Base-by-base conservation (phyloP, 148 eudicot genomes). In the Spergularia bocconei region DNA sequence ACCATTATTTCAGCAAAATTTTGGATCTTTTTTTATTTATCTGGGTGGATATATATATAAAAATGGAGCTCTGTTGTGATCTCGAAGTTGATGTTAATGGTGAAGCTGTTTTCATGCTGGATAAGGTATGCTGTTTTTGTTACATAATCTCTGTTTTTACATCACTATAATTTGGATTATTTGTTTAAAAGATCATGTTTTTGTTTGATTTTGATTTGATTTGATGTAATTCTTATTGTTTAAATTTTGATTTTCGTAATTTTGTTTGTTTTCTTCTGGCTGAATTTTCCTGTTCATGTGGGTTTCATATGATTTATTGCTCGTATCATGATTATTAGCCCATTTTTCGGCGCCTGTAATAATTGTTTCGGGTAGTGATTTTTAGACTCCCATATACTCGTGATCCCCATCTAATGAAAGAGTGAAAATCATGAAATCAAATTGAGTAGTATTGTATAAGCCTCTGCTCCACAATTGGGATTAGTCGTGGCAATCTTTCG, bases 31-130 rank as follows among this genome's bases (percentile, higher is more conserved):
- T 69, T 77, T 77, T 70, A 15, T 52, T 56, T 69, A 54, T 61
- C 77, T 75, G 15, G 69, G 47, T 67, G n/a, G 71, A 54, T 76
- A 56, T 29, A 29, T 2, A 0, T 2, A 2, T 29, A 29, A 73
- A 53, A 19, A 87, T 88, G 91, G 87, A 71, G 74, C 77, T 54
- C 11, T 81, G 68, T 70, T 85, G 86, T 85, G 84, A 78, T 85
- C 89, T 92, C 82, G 82, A 92, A 87, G 92, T 92, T 68, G 90
- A 92, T 86, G 90, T 92, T 59, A 92, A 92, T 86, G 97, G 94
- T 19, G 94, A 90, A 88, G 91, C 84, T 74, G 58, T 83, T 79
- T 90, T 90, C 88, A 81, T 90, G 80, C 89, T 92, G 71, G 82
- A 90, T 83, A 90, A 92, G 94, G 97, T 92, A 83, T 36, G 48